Conservation (phyloP, 1,139 yeast genomes). For the Yamadazyma spencermartinsiae region DNA sequence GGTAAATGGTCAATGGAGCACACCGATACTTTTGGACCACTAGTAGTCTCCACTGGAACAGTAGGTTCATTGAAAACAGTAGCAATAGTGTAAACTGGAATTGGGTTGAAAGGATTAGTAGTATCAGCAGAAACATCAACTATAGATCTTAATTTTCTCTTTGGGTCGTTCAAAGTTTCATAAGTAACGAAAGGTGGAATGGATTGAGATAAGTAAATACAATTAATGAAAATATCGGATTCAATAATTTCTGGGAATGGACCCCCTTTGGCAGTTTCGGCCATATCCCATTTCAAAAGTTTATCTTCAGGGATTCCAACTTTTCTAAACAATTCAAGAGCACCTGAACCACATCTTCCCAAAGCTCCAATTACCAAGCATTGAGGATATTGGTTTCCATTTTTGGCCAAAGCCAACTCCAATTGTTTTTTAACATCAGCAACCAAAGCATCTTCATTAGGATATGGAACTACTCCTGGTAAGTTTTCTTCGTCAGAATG, state of each 20-base stretch:
- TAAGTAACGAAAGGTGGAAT: conserved; percentile 86
- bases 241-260: conserved; percentile 91
- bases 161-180: conserved; percentile 60
- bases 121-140: conserved; percentile 99
- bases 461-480: conserved; percentile 79
- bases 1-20: conserved; percentile 98
- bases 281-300: conserved; percentile 92
- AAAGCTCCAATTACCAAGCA: conserved; percentile 93
- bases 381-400: conserved; percentile 69
- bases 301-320: conserved; percentile 86
- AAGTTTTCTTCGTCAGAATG: conserved; percentile 63
- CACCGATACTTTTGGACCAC: conserved; percentile 86
- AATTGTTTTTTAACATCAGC: conserved; percentile 66
- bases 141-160: conserved; percentile 82
- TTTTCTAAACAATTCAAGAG: conserved; percentile 76
- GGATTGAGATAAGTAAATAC: conserved; percentile 91
- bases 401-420: conserved; percentile 56
- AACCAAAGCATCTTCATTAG: conserved; percentile 74
- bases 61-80: conserved; percentile 92
- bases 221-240: conserved; percentile 88
- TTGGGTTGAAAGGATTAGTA: conserved; percentile 96
- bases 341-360: conserved; percentile 99
- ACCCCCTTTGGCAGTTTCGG: conserved; percentile 95
- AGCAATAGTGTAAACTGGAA: conserved; percentile 87
- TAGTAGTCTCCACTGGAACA: conserved; percentile 71